Conservation (phyloP, 805 yeast genomes). For the Cyberlindnera sargentensis region DNA sequence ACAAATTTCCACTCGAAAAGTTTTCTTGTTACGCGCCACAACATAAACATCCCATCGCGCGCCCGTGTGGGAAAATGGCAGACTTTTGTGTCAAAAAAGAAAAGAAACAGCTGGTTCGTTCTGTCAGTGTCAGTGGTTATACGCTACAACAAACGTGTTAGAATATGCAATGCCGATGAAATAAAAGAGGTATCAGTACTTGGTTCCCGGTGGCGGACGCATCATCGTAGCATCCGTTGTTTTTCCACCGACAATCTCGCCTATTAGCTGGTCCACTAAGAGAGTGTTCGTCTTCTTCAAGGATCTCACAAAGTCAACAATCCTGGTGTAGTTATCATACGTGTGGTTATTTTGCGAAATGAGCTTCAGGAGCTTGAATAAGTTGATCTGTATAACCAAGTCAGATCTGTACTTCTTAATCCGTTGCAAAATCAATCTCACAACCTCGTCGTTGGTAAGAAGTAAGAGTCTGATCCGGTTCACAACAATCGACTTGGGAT, state of each 20-base stretch:
- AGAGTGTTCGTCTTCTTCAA: slow-evolving; percentile 9
- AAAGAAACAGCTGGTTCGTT: no score
- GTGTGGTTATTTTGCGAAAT: slow-evolving; percentile 8
- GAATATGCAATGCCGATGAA: no score
- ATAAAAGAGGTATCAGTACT: no score
- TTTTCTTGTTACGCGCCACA: not conserved
- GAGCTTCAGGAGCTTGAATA: slow-evolving; percentile 18
- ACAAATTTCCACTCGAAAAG: not conserved
- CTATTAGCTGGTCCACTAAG: slow-evolving; percentile 18
- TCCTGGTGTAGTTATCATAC: slow-evolving; percentile 9
- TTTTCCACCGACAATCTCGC: slow-evolving; percentile 13
- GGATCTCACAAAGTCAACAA: slow-evolving; percentile 4
- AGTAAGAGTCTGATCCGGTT: slow-evolving; percentile 18
- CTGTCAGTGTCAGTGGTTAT: no score
- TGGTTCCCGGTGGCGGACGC: slow-evolving; percentile 23
- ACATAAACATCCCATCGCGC: not conserved
- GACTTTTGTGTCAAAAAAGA: no score
- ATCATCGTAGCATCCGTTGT: slow-evolving; percentile 24
- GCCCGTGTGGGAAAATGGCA: not conserved
- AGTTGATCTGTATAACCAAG: slow-evolving; percentile 12
- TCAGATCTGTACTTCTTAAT: slow-evolving; percentile 9
- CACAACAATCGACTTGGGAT: slow-evolving; percentile 11
- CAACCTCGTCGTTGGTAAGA: slow-evolving; percentile 9
- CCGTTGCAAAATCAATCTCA: slow-evolving; percentile 10
- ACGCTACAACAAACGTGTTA: no score